Evolutionary conservation across 2,329 filamentous ascomycete genomes (phyloP).

Genomic region (Aspergillus quadrilineatus): DNA sequence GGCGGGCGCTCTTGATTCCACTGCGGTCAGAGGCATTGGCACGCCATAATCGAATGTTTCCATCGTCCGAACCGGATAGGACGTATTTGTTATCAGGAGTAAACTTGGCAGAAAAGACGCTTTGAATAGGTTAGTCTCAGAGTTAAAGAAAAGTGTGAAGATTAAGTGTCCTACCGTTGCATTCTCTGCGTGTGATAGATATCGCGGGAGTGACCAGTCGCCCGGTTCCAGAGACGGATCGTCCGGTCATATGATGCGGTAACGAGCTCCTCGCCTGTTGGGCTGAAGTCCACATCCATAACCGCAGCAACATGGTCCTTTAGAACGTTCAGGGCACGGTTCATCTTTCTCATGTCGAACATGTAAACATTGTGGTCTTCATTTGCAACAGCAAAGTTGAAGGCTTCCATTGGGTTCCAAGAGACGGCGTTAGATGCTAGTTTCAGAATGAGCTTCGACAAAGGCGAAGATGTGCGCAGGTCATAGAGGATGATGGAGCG

Average conservation of each 20-base stretch:
- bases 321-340: constrained; percentile 81
- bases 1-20: constrained; percentile 79
- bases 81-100: constrained; percentile 89
- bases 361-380: constrained; percentile 93
- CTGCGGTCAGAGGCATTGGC: constrained; percentile 78
- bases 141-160: background rate
- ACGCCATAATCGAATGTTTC: constrained; percentile 87
- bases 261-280: constrained; percentile 90
- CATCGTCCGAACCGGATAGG: constrained; percentile 88
- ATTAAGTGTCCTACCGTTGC: constrained; percentile 59
- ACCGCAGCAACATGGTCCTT: constrained; percentile 89
- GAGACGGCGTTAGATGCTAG: constrained; percentile 80
- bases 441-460: constrained; percentile 76
- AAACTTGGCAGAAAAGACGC: constrained; percentile 81
- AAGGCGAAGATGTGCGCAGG: constrained; percentile 77
- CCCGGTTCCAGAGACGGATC: constrained; percentile 78
- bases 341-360: constrained; percentile 92
- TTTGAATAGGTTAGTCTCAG: constrained; percentile 23
- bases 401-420: constrained; percentile 97
- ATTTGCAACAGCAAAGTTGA: constrained; percentile 89
- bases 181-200: constrained; percentile 97
- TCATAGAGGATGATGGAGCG: constrained; percentile 89
- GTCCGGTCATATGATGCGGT: constrained; percentile 87
- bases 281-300: constrained; percentile 94
- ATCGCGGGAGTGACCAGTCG: constrained; percentile 80